phyloP scores from a whole-genome alignment of 2,329 filamentous ascomycete species.

The Fusarium devonianum region DNA sequence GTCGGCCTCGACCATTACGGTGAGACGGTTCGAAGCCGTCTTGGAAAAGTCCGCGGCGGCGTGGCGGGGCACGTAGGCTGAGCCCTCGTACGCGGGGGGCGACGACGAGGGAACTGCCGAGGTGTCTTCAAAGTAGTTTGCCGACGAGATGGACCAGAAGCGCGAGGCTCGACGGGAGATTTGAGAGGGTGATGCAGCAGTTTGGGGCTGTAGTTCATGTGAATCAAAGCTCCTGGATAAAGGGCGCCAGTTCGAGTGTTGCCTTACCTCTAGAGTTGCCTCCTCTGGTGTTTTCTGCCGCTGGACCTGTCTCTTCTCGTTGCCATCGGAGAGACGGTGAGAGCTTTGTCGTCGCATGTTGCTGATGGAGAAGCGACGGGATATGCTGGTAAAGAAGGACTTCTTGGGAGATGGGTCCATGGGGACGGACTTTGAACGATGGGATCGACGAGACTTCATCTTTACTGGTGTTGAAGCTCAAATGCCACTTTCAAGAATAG shows the following conservation, averaged over 20 bases:
- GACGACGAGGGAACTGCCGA: slow-evolving; percentile 10
- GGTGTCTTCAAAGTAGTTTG: slow-evolving; percentile 28
- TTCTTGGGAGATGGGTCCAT: slow-evolving; percentile 10
- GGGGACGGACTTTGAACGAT: slow-evolving; percentile 28
- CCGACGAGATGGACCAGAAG: slow-evolving; percentile 34
- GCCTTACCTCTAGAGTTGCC: slow-evolving; percentile 13
- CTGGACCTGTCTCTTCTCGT: slow-evolving; percentile 7
- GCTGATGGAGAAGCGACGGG: slow-evolving; percentile 24
- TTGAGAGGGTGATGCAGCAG: slow-evolving; percentile 13
- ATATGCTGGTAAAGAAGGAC: slow-evolving; percentile 23
- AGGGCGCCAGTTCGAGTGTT: neutral
- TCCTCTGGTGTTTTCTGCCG: slow-evolving; percentile 7
- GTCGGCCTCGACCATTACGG: slow-evolving; percentile 30
- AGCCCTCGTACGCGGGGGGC: slow-evolving; percentile 11
- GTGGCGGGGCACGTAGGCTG: slow-evolving; percentile 43
- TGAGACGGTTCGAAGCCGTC: slow-evolving; percentile 28
- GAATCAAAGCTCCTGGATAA: neutral
- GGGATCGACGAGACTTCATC: slow-evolving; percentile 24
- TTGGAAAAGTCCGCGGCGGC: slow-evolving; percentile 43
- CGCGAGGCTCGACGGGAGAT: slow-evolving; percentile 33
- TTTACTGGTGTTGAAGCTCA: no score
- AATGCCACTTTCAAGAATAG: no score
- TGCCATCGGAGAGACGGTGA: slow-evolving; percentile 23
- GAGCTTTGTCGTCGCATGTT: slow-evolving; percentile 11
- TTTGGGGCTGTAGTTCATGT: slow-evolving; percentile 6